These are phyloP conservation scores for Cordyceps tenuipes DNA, from an alignment of 2,329 filamentous ascomycete genomes.

Conservation along the genomic window DNA sequence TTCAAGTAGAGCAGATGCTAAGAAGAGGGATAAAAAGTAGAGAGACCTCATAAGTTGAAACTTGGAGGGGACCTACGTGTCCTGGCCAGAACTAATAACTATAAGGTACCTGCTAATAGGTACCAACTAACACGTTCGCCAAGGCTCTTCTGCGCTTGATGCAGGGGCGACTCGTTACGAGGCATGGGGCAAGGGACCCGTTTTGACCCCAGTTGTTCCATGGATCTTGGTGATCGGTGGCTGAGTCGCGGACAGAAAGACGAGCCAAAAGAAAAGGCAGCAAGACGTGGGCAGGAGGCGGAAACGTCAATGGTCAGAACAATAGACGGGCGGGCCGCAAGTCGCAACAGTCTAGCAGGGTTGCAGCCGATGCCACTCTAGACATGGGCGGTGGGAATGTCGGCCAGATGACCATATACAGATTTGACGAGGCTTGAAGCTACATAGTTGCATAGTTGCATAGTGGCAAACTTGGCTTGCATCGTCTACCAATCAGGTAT, in stretches of 20 bases:
- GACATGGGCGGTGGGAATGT: neutral
- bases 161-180: neutral
- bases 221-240: constrained; percentile 8
- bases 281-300: neutral
- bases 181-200: neutral
- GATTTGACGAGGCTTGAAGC: neutral
- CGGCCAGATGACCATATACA: neutral
- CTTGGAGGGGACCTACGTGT: neutral
- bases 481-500: neutral
- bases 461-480: neutral
- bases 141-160: no score
- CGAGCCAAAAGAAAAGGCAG: neutral
- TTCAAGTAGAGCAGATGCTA: neutral
- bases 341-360: neutral
- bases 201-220: constrained; percentile 7
- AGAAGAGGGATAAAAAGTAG: neutral
- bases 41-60: neutral
- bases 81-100: no score
- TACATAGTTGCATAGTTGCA: neutral
- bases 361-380: neutral
- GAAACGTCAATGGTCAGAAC: neutral
- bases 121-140: neutral
- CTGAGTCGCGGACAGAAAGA: neutral
- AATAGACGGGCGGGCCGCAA: neutral
- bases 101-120: no score